Percentiles rank a stretch among this genome's conserved stretches.
Conservation (phyloP, 129 eudicot genomes). For the Pulicaria dysenterica region DNA sequence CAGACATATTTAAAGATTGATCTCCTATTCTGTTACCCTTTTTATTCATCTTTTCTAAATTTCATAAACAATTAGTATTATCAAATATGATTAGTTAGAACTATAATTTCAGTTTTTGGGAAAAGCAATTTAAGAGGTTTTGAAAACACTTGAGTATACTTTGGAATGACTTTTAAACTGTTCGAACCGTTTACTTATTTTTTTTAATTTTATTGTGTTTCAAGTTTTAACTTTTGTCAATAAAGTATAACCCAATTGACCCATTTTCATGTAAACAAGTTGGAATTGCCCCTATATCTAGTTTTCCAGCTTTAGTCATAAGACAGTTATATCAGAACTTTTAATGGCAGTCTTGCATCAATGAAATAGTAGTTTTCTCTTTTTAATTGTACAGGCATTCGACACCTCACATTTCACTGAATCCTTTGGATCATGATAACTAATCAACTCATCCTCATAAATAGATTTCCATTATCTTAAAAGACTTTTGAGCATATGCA, state of each 20-base stretch:
- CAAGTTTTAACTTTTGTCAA: too few species aligned
- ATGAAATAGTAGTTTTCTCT: background rate
- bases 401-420: background rate
- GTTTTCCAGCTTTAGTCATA: background rate
- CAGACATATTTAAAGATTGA: background rate
- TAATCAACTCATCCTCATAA: background rate
- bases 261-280: background rate
- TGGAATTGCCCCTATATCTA: background rate
- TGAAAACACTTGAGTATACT: background rate
- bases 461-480: conserved; percentile 6
- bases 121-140: background rate
- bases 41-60: background rate
- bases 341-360: background rate
- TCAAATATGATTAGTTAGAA: background rate
- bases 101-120: background rate
- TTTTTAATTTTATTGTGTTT: background rate
- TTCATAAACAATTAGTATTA: conserved; percentile 3
- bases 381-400: background rate
- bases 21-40: background rate
- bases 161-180: background rate
- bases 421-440: background rate
- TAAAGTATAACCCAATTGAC: conserved; percentile 12
- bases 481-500: background rate
- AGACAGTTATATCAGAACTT: background rate
- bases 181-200: background rate